These are phyloP conservation scores for Spinacia oleracea DNA, from an alignment of 179 eudicot species.

Conservation along the genomic window DNA sequence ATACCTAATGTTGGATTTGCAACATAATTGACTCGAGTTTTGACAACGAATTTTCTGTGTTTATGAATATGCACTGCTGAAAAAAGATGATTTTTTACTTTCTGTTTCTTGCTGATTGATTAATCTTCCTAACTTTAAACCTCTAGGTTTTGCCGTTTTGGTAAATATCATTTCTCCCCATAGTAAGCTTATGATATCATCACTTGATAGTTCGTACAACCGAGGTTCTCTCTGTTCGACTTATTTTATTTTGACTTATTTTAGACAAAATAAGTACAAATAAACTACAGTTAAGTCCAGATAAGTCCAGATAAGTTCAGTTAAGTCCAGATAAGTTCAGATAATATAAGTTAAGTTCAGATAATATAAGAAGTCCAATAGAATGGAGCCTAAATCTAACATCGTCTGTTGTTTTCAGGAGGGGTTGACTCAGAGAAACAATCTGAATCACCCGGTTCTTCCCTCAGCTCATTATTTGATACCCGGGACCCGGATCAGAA, in stretches of 20 bases:
- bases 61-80: not conserved
- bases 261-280: too few species aligned
- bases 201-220: not conserved
- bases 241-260: too few species aligned
- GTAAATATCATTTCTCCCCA: too few species aligned
- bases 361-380: too few species aligned
- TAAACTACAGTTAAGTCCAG: too few species aligned
- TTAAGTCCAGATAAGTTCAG: too few species aligned
- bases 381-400: not conserved
- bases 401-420: conserved; percentile 15
- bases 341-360: too few species aligned
- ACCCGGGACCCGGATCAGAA: conserved; percentile 31
- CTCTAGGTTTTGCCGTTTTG: not conserved
- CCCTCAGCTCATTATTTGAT: conserved; percentile 29
- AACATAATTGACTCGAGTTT: not conserved
- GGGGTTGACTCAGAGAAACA: conserved; percentile 38
- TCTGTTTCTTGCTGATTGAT: not conserved
- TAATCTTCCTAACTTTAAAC: not conserved
- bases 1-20: not conserved
- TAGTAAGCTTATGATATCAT: not conserved
- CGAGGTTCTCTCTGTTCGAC: too few species aligned
- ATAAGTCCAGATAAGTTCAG: too few species aligned
- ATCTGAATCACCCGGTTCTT: conserved; percentile 33
- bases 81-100: not conserved
- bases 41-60: not conserved